Base-by-base conservation (phyloP, 1,284 basidiomycete species). In the Schizophyllum commune region DNA sequence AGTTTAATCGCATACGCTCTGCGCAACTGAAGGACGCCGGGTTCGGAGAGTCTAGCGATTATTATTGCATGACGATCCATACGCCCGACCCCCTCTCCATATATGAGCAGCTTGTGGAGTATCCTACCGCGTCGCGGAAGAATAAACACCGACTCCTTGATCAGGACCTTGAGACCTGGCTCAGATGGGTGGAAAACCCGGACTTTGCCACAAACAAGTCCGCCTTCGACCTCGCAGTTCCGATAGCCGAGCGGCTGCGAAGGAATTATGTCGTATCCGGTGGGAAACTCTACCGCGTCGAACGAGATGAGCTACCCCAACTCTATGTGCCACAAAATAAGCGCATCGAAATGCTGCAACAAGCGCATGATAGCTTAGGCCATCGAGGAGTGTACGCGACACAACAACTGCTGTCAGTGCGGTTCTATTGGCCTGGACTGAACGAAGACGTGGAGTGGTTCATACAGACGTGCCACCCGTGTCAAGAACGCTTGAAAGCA, bases 301-400 rank as follows among this genome's bases (percentile, higher is more conserved):
- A 3, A 2, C 2, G 9, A 9, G 39, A 3, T 17, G 13, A 8
- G 2, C 2, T 55, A 19, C 68, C 68, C 34, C 57, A 63, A 17
- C 32, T 68, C 1, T 65, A 67, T 1, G 58, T 68, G 19, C 32
- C 60, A 0, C 52, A 60, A 20, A 21, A 53, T 0, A 62, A 64
- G 21, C 33, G 65, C 0, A 60, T 66, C 22, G 33, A 61, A 58
- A 47, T 66, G 61, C 34, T 70, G 13, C n/a, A 51, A 17, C 59
- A 60, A 9, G 66, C 68, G 2, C 70, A 73, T 54, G 67, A 72
- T 58, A 54, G 64, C 0, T 59, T 71, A 0, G 70, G 72, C 0
- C 72, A 73, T 55, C 66, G 69, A 52, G 70, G 73, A 0, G 60
- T 65, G 3, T 70, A 66, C 47, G 63, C 67, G 1, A 68, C 65